Evolutionary conservation across 148 eudicot genomes (phyloP).

Genomic region (Chenopodium formosanum): DNA sequence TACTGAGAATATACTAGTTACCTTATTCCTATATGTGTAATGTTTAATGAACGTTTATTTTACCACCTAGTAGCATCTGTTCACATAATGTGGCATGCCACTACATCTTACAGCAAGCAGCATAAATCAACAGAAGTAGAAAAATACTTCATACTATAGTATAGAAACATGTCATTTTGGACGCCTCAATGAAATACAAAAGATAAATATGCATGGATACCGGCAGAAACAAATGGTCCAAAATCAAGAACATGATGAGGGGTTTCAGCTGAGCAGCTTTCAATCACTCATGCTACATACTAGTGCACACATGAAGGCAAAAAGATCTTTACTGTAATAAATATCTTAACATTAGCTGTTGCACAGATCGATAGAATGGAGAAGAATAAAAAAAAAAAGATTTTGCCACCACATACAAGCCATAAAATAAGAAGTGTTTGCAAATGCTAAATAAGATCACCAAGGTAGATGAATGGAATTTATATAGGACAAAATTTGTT

Average conservation of each 20-base stretch:
- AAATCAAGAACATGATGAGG: neutral
- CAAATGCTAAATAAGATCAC: neutral
- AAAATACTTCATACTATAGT: neutral
- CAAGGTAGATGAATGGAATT: neutral
- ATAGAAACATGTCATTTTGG: neutral
- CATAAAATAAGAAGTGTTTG: neutral
- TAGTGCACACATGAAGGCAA: too few relatives aligned
- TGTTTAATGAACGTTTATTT: neutral
- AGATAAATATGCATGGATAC: neutral
- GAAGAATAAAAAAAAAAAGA: neutral
- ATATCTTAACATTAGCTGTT: neutral
- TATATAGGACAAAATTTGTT: neutral
- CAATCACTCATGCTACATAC: neutral
- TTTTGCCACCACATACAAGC: neutral
- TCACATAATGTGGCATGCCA: slow-evolving; percentile 8
- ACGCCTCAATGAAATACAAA: neutral
- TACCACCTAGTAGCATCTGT: neutral
- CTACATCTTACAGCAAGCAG: neutral
- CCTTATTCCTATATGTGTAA: neutral
- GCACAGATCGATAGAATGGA: neutral
- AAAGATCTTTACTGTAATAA: neutral
- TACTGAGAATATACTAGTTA: neutral
- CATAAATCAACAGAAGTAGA: neutral
- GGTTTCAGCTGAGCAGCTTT: neutral
- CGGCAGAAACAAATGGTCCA: neutral